Evolutionary conservation across 352 stramenopile genomes (phyloP).

Genomic region (Phytopythium sindhum): DNA sequence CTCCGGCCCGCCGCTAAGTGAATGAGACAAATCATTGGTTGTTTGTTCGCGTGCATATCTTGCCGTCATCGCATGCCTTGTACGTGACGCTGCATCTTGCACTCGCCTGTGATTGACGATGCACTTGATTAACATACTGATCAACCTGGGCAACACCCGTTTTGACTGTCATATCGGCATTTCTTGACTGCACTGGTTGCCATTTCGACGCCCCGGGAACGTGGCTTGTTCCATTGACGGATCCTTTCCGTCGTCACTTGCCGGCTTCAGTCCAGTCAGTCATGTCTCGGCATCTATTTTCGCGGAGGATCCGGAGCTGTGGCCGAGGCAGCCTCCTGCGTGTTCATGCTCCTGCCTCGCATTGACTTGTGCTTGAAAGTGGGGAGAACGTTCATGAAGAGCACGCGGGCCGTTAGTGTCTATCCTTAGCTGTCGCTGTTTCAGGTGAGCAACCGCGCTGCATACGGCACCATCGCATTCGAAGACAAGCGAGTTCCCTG

Average conservation of each 20-base stretch:
- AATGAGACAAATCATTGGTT: not conserved
- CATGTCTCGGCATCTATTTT: not conserved
- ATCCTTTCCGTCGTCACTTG: not conserved
- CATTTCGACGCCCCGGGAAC: not conserved
- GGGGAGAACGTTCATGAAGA: not conserved
- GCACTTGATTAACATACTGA: not conserved
- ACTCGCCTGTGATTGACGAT: not conserved
- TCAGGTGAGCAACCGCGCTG: not conserved
- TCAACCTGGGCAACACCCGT: not conserved
- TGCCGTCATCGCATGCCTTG: not conserved
- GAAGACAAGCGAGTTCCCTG: not conserved
- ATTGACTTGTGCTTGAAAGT: not conserved
- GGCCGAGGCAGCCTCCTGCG: not conserved
- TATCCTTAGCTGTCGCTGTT: slow-evolving; percentile 1
- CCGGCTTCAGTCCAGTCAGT: not conserved
- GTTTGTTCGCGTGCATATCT: not conserved
- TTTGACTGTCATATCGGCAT: not conserved
- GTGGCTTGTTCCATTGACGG: not conserved
- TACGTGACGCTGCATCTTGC: not conserved
- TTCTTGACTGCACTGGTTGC: not conserved
- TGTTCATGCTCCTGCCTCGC: too few species aligned
- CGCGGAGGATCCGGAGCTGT: not conserved
- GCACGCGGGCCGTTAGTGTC: not conserved
- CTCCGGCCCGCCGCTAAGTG: not conserved
- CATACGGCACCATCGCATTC: not conserved